These are phyloP conservation scores for Talaromyces sp. DNA, from an alignment of 2,329 filamentous ascomycete genomes.

Conservation along the genomic window DNA sequence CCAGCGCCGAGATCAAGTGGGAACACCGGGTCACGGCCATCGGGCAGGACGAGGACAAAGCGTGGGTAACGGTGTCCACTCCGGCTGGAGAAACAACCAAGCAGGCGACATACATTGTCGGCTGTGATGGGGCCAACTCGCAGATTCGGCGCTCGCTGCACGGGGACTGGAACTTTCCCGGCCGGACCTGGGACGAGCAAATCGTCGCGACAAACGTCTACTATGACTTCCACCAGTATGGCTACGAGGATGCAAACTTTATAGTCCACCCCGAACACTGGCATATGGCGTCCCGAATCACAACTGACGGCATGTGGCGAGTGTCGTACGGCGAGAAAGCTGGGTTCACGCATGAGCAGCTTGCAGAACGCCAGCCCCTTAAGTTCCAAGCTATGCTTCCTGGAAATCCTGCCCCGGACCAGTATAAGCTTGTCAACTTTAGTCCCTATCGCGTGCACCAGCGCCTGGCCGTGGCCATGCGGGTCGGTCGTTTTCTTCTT, in stretches of 20 bases:
- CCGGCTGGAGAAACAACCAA: constrained; percentile 11
- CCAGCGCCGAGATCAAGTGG: constrained; percentile 37
- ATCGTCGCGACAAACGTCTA: constrained; percentile 57
- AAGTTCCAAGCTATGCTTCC: constrained; percentile 58
- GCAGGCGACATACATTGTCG: constrained; percentile 53
- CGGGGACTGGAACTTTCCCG: constrained; percentile 47
- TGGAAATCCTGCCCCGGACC: constrained; percentile 51
- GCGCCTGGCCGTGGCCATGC: constrained; percentile 51
- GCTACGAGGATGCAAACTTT: constrained; percentile 44
- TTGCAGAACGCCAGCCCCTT: constrained; percentile 47
- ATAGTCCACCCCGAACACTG: constrained; percentile 54
- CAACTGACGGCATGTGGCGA: constrained; percentile 54
- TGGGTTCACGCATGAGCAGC: constrained; percentile 39
- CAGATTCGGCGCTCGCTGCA: constrained; percentile 46
- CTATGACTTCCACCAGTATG: background rate
- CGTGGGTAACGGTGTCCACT: constrained; percentile 33
- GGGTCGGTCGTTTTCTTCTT: constrained; percentile 52
- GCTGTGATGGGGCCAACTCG: constrained; percentile 46
- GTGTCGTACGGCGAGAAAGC: constrained; percentile 50
- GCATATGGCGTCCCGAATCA: constrained; percentile 58
- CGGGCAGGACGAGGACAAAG: constrained; percentile 41
- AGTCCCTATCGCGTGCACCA: constrained; percentile 60
- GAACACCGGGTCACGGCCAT: constrained; percentile 42
- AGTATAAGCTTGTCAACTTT: constrained; percentile 54
- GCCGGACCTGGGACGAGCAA: constrained; percentile 55